Base-by-base conservation (phyloP, 805 yeast species). In the Metschnikowia gelsemii region DNA sequence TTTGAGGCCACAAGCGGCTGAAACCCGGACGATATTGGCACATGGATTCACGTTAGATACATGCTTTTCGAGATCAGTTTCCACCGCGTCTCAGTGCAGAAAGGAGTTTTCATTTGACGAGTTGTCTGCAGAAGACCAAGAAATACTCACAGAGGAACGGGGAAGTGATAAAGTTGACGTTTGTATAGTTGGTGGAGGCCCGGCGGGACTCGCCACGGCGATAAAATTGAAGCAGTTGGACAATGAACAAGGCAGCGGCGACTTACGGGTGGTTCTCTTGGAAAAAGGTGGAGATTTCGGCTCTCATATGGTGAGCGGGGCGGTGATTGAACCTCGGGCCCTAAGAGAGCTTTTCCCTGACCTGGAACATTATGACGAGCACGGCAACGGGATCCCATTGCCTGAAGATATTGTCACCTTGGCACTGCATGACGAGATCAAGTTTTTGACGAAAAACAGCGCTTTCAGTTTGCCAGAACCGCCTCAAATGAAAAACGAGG, bases 151-250 rank as follows among this genome's bases (percentile, higher is more conserved):
- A 1, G 83, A 79, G 47, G 87, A 82, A 48, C 72, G 98, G 42
- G 95, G 86, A 5, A 77, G 73, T 11, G 99, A 93, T 57, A 77
- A 79, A 23, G 96, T 87, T 20, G 99, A 93, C 62, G 96, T 93
- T 17, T 86, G 95, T 56, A 88, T 93, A 38, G 96, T 93, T 2
- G 99, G 99, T 31, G 98, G 95, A 25, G 99, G 99, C 0, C 98
- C 98, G 5, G 95, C 98, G 1, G 99, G 99, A 3, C 69, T 93
- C 37, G 90, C 96, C 1, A 84, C 99, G 2, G 98, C 98, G 9
- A 93, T 93, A 48, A 76, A 78, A 51, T 70, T 88, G 43, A 93
- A 93, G 62, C 96, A 90, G 60, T 66, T 91, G 25, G 96, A 90
- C 57, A 68, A 74, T 40, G 82, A 77, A 48, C 64, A 72, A 21